Base-by-base conservation (phyloP, 495 filamentous ascomycete genomes). In the Annulohypoxylon stygium region DNA sequence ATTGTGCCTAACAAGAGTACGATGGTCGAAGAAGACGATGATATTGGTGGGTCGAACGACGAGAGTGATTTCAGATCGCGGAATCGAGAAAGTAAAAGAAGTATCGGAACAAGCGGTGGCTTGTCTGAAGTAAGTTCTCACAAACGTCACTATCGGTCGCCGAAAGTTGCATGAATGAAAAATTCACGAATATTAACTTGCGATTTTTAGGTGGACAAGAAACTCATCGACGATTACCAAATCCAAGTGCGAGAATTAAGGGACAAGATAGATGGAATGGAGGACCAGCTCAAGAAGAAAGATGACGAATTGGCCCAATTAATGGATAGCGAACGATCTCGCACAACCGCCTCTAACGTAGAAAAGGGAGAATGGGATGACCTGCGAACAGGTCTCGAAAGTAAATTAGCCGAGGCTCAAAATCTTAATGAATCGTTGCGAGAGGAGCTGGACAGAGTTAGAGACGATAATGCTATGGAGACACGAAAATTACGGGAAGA, bases 1-100 rank as follows among this genome's bases (percentile, higher is more conserved):
- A 97, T 98, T 69, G 90, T 98, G 25, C 97, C 96, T 5, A 98
- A 97, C 74, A 99, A 98, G 81, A 97, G 95, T 74, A 98, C 94
- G 0, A 94, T 99, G 92, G 92, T 98, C 14, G 96, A 99, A 78
- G 96, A 99, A 80, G 96, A 97, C 70, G 95, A 97, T 70, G 92
- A 94, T 74, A 83, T 81, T 14, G 70, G 33, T 18, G 73, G 67
- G 2, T 79, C 77, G 11, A 79, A 82, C 3, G 81, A 83, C 12
- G 88, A 89, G 64, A 82, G 86, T 57, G 90, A 92, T 33, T 71
- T 71, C 10, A 57, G 81, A 84, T 71, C 85, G 69, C 71, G 78
- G 64, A 83, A 83, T 23, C 80, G 81, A 43, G 83, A 84, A 60
- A 93, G 88, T 57, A 87, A 90, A 69, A 86, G 88, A 62, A 90